Percentiles rank a stretch among this genome's conserved stretches.
Conservation (phyloP, 768 basidiomycete species). For the Coprinopsis sp. region DNA sequence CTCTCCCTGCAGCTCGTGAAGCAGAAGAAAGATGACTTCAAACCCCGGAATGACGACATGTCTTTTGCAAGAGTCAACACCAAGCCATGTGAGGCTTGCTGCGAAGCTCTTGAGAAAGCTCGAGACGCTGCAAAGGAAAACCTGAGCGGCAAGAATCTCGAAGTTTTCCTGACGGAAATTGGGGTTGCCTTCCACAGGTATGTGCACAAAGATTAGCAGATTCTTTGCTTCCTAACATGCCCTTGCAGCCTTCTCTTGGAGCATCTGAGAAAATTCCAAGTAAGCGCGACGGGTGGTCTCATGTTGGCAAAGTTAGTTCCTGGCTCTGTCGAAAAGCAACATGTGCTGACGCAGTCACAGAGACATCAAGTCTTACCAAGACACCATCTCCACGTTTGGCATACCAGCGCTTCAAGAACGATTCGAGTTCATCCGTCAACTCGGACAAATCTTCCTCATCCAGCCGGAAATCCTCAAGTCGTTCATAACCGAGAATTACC, state of each 20-base stretch:
- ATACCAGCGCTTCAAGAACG: constrained; percentile 86
- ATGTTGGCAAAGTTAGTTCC: constrained; percentile 95
- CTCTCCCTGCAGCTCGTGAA: constrained; percentile 72
- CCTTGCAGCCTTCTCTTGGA: constrained; percentile 75
- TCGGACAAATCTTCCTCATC: constrained; percentile 96
- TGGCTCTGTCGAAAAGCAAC: not conserved
- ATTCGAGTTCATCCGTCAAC: constrained; percentile 96
- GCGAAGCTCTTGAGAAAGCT: constrained; percentile 79
- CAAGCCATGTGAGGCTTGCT: constrained; percentile 84
- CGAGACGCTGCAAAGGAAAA: constrained; percentile 70
- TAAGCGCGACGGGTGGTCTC: constrained; percentile 92
- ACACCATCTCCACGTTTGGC: constrained; percentile 75
- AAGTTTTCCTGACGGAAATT: constrained; percentile 88
- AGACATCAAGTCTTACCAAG: constrained; percentile 96
- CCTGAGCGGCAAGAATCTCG: constrained; percentile 88
- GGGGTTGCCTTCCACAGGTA: constrained; percentile 93
- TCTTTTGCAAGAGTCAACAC: constrained; percentile 94
- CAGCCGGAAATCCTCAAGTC: constrained; percentile 92
- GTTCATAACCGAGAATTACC: constrained; percentile 91
- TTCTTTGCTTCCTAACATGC: constrained; percentile 6
- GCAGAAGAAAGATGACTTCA: constrained; percentile 96
- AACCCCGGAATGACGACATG: constrained; percentile 92
- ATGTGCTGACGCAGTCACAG: constrained; percentile 36
- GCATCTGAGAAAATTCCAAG: constrained; percentile 93
- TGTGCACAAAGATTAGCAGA: constrained; percentile 5